Conservation (phyloP, 306 rosid species). For the Urtica urens region DNA sequence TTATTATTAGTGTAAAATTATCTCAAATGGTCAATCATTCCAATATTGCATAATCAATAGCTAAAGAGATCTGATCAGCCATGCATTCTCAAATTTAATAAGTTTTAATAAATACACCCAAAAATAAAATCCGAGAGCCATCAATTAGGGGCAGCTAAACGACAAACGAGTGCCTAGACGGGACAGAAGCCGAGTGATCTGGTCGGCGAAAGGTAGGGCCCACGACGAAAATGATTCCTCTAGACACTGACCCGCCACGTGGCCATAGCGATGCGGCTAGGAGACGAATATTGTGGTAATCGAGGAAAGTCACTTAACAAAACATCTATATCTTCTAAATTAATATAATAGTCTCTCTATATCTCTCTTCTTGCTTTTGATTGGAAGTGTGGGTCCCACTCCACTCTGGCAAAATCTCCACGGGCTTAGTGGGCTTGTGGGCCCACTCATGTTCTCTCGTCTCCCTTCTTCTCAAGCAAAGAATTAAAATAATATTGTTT, state of each 20-base stretch:
- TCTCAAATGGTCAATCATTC: too few species aligned
- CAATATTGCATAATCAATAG: too few species aligned
- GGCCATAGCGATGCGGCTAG: slow-evolving; percentile 29
- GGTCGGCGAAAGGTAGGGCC: slow-evolving; percentile 36
- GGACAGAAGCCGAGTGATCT: slow-evolving; percentile 4
- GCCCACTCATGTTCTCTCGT: slow-evolving; percentile 17
- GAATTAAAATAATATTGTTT: background rate
- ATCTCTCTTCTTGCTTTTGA: background rate
- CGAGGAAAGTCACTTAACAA: slow-evolving; percentile 26
- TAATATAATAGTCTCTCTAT: background rate
- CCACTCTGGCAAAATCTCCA: slow-evolving; percentile 11
- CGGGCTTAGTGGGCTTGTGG: slow-evolving; percentile 24
- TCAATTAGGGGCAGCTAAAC: background rate
- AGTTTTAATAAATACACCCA: too few species aligned
- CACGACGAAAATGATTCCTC: background rate
- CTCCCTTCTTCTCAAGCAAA: slow-evolving; percentile 40
- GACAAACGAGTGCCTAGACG: background rate
- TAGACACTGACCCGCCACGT: slow-evolving; percentile 21
- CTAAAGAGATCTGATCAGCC: too few species aligned
- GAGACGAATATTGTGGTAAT: slow-evolving; percentile 34
- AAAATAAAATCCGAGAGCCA: too few species aligned
- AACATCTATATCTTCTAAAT: too few species aligned
- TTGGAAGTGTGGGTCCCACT: background rate
- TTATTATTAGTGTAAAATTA: too few species aligned
- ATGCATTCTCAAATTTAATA: too few species aligned